Evolutionary conservation across 805 yeast genomes (phyloP), one percentile per base, ranked within the genome.

Genomic region (Candida sanyiensis): DNA sequence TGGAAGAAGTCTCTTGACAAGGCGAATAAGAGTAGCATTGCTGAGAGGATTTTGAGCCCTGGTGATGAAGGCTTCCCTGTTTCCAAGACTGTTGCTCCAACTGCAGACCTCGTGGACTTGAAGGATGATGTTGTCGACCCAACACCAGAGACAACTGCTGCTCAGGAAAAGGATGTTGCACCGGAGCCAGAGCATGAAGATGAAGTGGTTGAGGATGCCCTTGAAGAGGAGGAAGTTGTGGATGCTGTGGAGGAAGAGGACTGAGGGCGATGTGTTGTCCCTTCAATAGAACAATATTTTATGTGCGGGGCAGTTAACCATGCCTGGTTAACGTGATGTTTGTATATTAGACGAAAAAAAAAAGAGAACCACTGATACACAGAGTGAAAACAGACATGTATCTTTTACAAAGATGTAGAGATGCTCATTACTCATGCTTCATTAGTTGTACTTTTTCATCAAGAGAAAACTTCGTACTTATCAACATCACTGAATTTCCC

Each of bases 1-100:
- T 90, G 98, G 97, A 84, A 83, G 61, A 59, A 67, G 12, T 58
- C 68, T 31, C 68, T 90, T 42, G 54, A 38, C 2, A 53, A 61
- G 11, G 60, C 64, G 27, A 83, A 81, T 28, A 78, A 83, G 50
- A 56, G 58, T 1, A 63, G 68, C 37, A 65, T 85, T 33, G 80
- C 89, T 38, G 77, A 73, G 9, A 73, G 90, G 61, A 66, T 89
- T 39, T 54, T 66, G 35, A 59, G 63, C 17, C 77, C 77, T 4
- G 57, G 48, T 17, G 61, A 59, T 30, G 61, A 49, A 9, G 48
- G 50, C 17, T 66, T 66, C 47, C 70, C 74, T 22, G 28, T 29
- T 10, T 42, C 42, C 2, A 51, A 47, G 5, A 47, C 37, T 38
- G 13, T 30, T 33, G 35, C 39, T 22, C 18, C 17, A 4, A 8